Conservation (phyloP, 768 basidiomycete genomes). For the Podaxis sp. region DNA sequence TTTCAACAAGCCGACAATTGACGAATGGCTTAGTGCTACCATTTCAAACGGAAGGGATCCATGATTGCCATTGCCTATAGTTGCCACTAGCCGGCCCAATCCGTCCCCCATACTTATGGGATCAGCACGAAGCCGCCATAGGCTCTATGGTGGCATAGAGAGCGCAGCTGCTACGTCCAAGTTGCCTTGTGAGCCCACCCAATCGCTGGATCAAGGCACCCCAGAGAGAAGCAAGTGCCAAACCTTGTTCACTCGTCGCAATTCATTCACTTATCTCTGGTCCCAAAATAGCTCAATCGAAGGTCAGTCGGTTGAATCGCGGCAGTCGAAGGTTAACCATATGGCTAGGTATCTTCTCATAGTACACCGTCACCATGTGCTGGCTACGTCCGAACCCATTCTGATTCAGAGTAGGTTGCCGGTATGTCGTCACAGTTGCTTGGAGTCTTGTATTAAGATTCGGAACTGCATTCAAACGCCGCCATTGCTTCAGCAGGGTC, state of each 20-base stretch:
- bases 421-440: neutral
- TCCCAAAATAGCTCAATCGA: neutral
- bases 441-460: too few species aligned
- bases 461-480: too few species aligned
- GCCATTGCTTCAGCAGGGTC: too few species aligned
- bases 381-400: neutral
- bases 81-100: too few species aligned
- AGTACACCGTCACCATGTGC: neutral
- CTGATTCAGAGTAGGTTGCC: neutral
- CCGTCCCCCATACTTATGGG: too few species aligned
- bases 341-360: neutral
- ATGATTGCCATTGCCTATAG: too few species aligned
- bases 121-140: too few species aligned
- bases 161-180: neutral
- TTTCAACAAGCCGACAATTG: too few species aligned
- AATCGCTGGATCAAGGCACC: neutral
- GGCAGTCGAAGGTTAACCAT: neutral
- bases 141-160: too few species aligned
- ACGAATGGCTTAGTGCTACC: too few species aligned
- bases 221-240: neutral
- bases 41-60: too few species aligned
- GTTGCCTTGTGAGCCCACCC: neutral
- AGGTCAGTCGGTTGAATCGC: neutral
- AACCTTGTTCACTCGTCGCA: neutral
- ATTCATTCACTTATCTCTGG: constrained; percentile 3